Evolutionary conservation across 176 grass and related monocot species (phyloP).

Genomic region (Tuctoria greenei): DNA sequence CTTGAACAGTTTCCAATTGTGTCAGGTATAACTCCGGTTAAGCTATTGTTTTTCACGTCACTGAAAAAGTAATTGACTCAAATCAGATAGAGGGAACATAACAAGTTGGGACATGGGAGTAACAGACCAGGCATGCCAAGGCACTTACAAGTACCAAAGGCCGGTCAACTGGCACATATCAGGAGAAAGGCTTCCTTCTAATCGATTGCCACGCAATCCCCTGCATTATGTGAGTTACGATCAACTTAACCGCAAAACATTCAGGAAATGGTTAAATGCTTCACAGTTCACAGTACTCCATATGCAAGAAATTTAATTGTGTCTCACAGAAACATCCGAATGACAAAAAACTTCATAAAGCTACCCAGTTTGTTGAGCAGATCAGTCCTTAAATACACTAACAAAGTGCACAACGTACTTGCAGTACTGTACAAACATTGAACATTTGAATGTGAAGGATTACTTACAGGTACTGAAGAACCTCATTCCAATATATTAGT

Average conservation of each 20-base stretch:
- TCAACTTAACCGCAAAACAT: not conserved
- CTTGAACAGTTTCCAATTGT: slow-evolving; percentile 95
- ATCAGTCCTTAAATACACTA: not conserved
- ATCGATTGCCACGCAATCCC: slow-evolving; percentile 79
- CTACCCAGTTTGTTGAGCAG: not conserved
- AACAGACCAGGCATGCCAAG: not conserved
- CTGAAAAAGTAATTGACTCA: slow-evolving; percentile 35
- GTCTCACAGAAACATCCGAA: not conserved
- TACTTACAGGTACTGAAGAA: slow-evolving; percentile 93
- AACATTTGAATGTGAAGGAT: not conserved
- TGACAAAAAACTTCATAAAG: not conserved
- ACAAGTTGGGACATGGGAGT: not conserved
- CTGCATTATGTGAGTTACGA: slow-evolving; percentile 18
- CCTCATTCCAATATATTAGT: slow-evolving; percentile 99
- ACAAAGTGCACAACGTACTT: not conserved
- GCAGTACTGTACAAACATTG: not conserved
- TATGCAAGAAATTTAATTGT: not conserved
- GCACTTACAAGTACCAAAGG: slow-evolving; percentile 97
- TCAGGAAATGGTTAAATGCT: not conserved
- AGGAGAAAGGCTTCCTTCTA: slow-evolving; percentile 76
- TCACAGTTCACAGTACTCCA: not conserved
- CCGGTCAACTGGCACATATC: slow-evolving; percentile 97
- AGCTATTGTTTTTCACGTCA: slow-evolving; percentile 94
- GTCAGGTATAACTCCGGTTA: slow-evolving; percentile 75
- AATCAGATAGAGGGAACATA: not conserved